These are phyloP conservation scores for Ogataea polymorpha DNA, from an alignment of 805 yeast genomes.

Conservation along the genomic window DNA sequence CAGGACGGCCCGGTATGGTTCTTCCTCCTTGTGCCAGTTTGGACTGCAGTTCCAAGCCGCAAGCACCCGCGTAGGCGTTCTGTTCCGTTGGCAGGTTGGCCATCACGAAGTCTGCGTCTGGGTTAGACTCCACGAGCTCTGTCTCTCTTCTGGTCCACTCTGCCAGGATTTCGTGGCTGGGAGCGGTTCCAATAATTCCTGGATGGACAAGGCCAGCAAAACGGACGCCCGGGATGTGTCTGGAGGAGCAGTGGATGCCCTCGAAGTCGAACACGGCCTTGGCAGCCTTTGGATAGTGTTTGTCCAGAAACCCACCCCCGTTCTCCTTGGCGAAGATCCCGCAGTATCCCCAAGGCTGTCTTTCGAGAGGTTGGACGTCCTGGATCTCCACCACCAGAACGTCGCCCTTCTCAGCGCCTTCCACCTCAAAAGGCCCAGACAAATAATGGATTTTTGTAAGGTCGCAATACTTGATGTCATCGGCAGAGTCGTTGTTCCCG, in stretches of 20 bases:
- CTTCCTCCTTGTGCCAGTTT: slow-evolving; percentile 42
- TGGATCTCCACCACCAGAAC: slow-evolving; percentile 46
- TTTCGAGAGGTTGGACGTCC: slow-evolving; percentile 50
- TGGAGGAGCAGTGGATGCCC: slow-evolving; percentile 46
- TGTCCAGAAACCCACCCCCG: slow-evolving; percentile 51
- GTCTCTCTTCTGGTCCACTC: slow-evolving; percentile 47
- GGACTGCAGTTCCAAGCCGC: slow-evolving; percentile 35
- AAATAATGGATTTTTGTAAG: slow-evolving; percentile 45
- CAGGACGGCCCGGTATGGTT: slow-evolving; percentile 52
- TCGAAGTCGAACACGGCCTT: slow-evolving; percentile 53
- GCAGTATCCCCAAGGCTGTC: slow-evolving; percentile 53
- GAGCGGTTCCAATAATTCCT: slow-evolving; percentile 50
- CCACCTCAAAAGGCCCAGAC: slow-evolving; percentile 47
- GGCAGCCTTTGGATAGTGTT: slow-evolving; percentile 48
- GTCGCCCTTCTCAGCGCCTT: slow-evolving; percentile 47
- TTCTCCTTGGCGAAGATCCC: slow-evolving; percentile 47
- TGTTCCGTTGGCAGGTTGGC: slow-evolving; percentile 39
- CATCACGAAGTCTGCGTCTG: slow-evolving; percentile 34
- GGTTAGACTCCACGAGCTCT: slow-evolving; percentile 34
- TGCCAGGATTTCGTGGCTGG: slow-evolving; percentile 40
- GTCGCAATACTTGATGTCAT: slow-evolving; percentile 45
- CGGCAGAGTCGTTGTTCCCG: slow-evolving; percentile 44
- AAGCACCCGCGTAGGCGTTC: slow-evolving; percentile 40
- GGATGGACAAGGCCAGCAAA: slow-evolving; percentile 52
- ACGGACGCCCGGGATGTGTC: slow-evolving; percentile 48